These are phyloP conservation scores for Leishmania lainsoni DNA, from an alignment of 208 protist genomes.

Conservation along the genomic window DNA sequence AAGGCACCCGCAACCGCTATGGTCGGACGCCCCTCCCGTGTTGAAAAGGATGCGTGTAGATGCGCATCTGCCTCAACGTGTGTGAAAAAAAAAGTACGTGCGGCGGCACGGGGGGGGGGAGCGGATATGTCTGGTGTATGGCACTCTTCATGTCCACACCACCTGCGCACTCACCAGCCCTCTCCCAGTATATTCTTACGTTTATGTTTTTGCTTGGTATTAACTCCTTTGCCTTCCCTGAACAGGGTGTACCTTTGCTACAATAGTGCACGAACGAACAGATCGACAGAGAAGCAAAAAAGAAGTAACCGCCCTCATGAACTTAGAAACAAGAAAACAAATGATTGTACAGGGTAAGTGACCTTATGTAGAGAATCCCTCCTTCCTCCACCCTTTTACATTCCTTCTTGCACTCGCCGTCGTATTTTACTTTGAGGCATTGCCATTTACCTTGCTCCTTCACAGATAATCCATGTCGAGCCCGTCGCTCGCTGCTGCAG, in stretches of 20 bases:
- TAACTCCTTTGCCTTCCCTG: not conserved
- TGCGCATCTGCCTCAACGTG: not conserved
- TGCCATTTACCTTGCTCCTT: not conserved
- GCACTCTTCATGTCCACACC: not conserved
- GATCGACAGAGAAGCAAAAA: not conserved
- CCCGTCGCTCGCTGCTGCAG: not conserved
- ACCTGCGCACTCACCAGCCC: not conserved
- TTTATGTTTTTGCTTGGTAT: not conserved
- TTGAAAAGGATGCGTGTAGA: not conserved
- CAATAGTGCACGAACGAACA: not conserved
- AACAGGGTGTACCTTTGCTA: not conserved
- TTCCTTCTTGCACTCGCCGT: no score
- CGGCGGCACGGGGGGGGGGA: not conserved
- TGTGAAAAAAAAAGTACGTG: not conserved
- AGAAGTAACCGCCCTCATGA: not conserved
- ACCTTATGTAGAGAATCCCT: not conserved
- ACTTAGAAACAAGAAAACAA: not conserved
- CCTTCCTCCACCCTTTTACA: not conserved
- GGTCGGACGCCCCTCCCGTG: not conserved
- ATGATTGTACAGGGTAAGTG: conserved; percentile 33
- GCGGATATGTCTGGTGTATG: not conserved
- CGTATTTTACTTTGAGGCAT: not conserved
- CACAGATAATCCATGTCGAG: not conserved
- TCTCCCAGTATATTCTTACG: not conserved
- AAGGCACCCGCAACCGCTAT: not conserved